Evolutionary conservation across 2,329 filamentous ascomycete genomes (phyloP), one percentile per base, ranked within the genome.

Genomic region (Cadophora sp.): DNA sequence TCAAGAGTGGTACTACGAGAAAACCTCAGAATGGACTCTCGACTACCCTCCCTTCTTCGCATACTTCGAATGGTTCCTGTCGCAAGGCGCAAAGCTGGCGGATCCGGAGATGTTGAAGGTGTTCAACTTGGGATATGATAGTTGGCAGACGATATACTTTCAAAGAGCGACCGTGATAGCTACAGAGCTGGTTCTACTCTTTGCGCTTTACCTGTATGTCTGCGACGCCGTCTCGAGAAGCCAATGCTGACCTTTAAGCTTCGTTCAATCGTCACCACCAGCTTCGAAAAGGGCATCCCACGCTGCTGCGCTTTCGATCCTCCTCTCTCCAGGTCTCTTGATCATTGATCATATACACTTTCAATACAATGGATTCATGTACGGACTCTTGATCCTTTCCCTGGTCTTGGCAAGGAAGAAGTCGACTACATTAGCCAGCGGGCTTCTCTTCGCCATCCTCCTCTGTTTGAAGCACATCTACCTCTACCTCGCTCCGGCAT

Each of bases 341-440:
- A 96, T 99, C 77, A 98, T 99, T 78, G 96, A 99, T 77, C 96
- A 99, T 78, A 95, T 97, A 71, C 94, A 97, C 79, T 99, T 99
- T 79, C 96, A 99, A 83, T 99, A 99, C 83, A 99, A 99, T 82
- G 95, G 96, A 48, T 94, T 94, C 80, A 88, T 99, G 80, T 99
- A 98, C 78, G 96, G 96, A 45, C 83, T 98, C 51, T 83, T 99
- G 60, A 87, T 98, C 45, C 84, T 95, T 63, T 98, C 96, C 2
- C 85, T 99, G 58, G 91, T 96, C 1, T 82, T 96, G 67, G 93
- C 94, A 7, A 89, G 93, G 60, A 88, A 90, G 73, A 88, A 87
- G 75, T 90, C 90, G 2, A 91, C 91, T 0, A 83, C 96, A 41
- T 84, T 98, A 14, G 82, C 84, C 55, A 96, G 94, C 73, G 96